These are phyloP conservation scores for Solioccasus polychromus DNA, from an alignment of 768 basidiomycete species.

Conservation along the genomic window DNA sequence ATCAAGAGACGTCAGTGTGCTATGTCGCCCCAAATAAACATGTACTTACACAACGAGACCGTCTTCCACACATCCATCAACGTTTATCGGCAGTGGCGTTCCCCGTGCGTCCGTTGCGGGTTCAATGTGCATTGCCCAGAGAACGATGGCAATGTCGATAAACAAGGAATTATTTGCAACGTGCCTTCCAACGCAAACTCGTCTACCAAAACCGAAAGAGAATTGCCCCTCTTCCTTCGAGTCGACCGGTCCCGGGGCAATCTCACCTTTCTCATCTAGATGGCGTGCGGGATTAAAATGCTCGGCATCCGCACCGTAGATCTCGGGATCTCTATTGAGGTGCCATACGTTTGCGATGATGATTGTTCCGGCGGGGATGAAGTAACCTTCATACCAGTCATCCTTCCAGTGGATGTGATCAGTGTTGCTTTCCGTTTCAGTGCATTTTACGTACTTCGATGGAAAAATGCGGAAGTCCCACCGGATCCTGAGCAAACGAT, in stretches of 20 bases:
- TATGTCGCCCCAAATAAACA: no score
- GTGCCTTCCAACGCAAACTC: slow-evolving; percentile 33
- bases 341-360: slow-evolving; percentile 13
- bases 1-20: no score
- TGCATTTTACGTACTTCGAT: background rate
- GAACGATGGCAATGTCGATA: slow-evolving; percentile 30
- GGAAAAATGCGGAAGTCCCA: slow-evolving; percentile 7
- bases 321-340: slow-evolving; percentile 37
- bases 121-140: slow-evolving; percentile 25
- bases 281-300: slow-evolving; percentile 39
- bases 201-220: slow-evolving; percentile 6
- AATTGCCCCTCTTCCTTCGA: slow-evolving; percentile 18
- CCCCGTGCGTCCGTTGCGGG: slow-evolving; percentile 4
- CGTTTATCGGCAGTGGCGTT: slow-evolving; percentile 2
- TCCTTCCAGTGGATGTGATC: slow-evolving; percentile 9
- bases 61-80: slow-evolving; percentile 7
- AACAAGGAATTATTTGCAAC: slow-evolving; percentile 36
- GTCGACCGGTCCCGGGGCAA: background rate
- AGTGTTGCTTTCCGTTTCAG: background rate
- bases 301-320: slow-evolving; percentile 46
- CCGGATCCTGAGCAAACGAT: background rate
- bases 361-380: slow-evolving; percentile 21
- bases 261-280: background rate
- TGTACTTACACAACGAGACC: slow-evolving; percentile 7
- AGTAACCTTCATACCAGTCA: slow-evolving; percentile 21